Evolutionary conservation across 805 yeast genomes (phyloP), one percentile per base, ranked within the genome.

Genomic region (Teunomyces funiuensis): DNA sequence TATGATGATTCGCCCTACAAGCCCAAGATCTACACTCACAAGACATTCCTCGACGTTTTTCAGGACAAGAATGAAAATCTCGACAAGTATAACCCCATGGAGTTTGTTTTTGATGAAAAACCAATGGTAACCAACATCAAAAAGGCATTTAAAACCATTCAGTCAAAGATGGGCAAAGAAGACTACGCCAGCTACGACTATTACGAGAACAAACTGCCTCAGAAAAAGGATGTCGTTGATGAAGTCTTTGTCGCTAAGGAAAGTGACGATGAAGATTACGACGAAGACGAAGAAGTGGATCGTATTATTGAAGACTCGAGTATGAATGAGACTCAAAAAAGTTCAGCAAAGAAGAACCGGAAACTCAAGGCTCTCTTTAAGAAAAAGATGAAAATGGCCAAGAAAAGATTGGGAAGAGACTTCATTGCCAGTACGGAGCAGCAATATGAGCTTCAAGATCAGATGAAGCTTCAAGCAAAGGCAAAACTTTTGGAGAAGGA

Each of bases 11-110:
- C 73, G 1, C 52, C 50, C 14, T 52, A 50, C 34, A 66, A 65
- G 46, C 72, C 72, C 5, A 61, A 55, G 14, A 39, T 57, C 40
- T 69, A 68, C 50, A 64, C 71, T 1, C 74, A 68, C 43, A 63
- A 61, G 40, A 69, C 73, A 1, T 67, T 69, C 45, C 44, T 51
- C 17, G 69, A 69, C 5, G 71, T 70, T 3, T 69, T 70, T 42
- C 46, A 48, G 10, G 61, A 63, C 29, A 52, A 53, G 17, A 60
- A 63, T 5, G 70, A 66, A 37, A 53, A 51, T 14, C 45, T 48
- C 26, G 60, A 53, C 27, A 54, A 52, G 30, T 62, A 63, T 37
- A 69, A 66, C 42, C 76, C 76, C 2, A 63, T 64, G 47, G 73
- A 68, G 40, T 50, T 55, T 28, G 74, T 71, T 5, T 71, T 71